Evolutionary conservation across 2,329 filamentous ascomycete genomes (phyloP).

Genomic region (Dothiorella sarmentorum): DNA sequence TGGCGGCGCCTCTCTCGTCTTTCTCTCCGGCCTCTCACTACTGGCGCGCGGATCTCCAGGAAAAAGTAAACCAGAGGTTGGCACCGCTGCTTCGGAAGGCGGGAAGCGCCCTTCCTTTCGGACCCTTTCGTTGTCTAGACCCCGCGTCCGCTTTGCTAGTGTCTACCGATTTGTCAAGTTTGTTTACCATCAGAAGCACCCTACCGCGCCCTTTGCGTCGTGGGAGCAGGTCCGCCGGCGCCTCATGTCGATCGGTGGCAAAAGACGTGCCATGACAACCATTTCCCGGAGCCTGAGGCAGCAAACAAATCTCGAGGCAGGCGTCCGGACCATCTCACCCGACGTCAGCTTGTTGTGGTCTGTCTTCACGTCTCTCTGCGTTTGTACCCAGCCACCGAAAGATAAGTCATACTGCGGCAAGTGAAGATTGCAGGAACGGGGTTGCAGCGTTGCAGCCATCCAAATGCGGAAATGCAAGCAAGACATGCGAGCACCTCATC

Average conservation of each 20-base stretch:
- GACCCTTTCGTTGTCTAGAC: constrained; percentile 11
- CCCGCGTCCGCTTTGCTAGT: not conserved
- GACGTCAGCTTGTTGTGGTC: constrained; percentile 3
- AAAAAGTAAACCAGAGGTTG: not conserved
- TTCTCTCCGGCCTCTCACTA: not conserved
- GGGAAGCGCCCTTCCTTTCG: constrained; percentile 3
- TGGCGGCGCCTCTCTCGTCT: not conserved
- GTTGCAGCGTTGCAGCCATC: too few relatives aligned
- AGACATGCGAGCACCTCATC: too few relatives aligned
- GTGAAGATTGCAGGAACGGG: too few relatives aligned
- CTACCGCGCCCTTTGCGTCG: not conserved
- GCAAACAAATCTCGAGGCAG: not conserved
- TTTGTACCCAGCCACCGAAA: not conserved
- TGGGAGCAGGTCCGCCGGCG: not conserved
- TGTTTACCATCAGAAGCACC: not conserved
- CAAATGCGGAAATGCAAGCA: too few relatives aligned
- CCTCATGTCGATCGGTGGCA: constrained; percentile 8
- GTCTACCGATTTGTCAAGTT: not conserved
- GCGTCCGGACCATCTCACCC: not conserved
- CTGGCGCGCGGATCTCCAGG: not conserved
- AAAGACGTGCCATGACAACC: not conserved
- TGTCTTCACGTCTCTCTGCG: not conserved
- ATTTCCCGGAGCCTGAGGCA: not conserved
- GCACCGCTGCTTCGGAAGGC: not conserved
- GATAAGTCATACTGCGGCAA: too few relatives aligned